Conservation (phyloP, 306 rosid genomes). For the Cucumis cinereus region DNA sequence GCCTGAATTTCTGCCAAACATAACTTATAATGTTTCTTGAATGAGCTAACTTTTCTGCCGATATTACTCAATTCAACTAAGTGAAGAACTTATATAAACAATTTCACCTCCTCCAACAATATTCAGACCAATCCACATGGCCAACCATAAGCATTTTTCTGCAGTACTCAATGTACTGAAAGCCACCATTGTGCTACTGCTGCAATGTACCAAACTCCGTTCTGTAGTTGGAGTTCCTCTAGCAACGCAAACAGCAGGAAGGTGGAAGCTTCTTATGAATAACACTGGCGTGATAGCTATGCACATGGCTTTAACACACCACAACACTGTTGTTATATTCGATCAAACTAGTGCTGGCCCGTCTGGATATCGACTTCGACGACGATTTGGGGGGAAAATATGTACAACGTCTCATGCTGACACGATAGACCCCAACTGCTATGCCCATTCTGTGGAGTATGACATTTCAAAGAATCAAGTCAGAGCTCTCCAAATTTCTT, state of each 20-base stretch:
- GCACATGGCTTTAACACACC: constrained; percentile 60
- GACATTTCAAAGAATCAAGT: constrained; percentile 35
- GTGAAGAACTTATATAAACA: neutral
- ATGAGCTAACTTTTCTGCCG: neutral
- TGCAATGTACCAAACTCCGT: neutral
- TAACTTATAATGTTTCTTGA: neutral
- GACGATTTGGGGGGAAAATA: constrained; percentile 22
- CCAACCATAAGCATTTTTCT: constrained; percentile 4
- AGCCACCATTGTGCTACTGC: constrained; percentile 11
- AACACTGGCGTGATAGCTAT: constrained; percentile 55
- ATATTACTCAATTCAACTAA: neutral
- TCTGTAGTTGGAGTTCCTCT: constrained; percentile 12
- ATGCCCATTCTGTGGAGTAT: constrained; percentile 76
- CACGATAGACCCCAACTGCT: constrained; percentile 38
- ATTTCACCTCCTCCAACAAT: neutral
- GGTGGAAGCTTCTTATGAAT: constrained; percentile 52
- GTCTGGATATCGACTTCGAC: constrained; percentile 38
- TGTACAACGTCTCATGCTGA: constrained; percentile 20
- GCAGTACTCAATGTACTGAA: neutral
- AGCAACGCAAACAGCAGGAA: constrained; percentile 23
- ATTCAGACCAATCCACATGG: constrained; percentile 6
- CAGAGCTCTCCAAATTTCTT: constrained; percentile 38
- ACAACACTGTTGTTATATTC: constrained; percentile 47
- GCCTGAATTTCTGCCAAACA: neutral
- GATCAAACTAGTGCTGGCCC: constrained; percentile 55